A percentile compares a stretch with the other conserved stretches of the same genome.
Evolutionary conservation across 2,329 filamentous ascomycete species (phyloP).

Genomic region (Penicillium sp.): DNA sequence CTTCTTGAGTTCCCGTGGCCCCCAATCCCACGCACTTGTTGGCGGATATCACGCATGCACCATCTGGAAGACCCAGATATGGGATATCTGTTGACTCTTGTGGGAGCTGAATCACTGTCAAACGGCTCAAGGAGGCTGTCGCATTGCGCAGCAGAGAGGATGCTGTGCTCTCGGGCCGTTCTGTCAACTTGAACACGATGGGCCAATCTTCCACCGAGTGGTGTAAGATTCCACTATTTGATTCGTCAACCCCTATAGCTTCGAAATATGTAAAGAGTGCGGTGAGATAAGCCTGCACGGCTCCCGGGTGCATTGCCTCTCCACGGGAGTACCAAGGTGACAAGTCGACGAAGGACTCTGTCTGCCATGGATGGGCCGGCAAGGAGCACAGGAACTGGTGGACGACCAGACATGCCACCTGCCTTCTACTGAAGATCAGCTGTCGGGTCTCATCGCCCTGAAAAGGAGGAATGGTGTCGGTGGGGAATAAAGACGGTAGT

Average conservation of each 20-base stretch:
- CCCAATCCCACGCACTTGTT: neutral
- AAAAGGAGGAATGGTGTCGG: neutral
- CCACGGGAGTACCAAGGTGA: neutral
- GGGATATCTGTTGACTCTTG: neutral
- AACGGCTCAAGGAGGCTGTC: too few species aligned
- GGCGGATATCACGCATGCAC: neutral
- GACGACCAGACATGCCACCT: neutral
- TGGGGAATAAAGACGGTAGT: neutral
- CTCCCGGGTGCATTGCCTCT: neutral
- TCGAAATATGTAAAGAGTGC: neutral
- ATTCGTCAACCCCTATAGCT: neutral
- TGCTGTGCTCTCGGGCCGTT: neutral
- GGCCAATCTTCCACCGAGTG: neutral
- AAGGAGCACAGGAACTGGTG: conserved; percentile 1
- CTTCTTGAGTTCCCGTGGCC: neutral
- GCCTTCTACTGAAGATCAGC: neutral
- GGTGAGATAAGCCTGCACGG: neutral
- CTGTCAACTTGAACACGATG: neutral
- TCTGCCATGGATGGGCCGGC: neutral
- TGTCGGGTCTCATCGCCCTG: neutral
- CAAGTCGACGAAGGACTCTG: neutral
- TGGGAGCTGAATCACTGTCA: neutral
- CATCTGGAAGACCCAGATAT: neutral
- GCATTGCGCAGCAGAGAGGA: neutral
- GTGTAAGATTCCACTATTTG: neutral